Evolutionary conservation across 2,329 filamentous ascomycete genomes (phyloP), one percentile per base, ranked within the genome.

Genomic region (Neofusicoccum umdonicola): DNA sequence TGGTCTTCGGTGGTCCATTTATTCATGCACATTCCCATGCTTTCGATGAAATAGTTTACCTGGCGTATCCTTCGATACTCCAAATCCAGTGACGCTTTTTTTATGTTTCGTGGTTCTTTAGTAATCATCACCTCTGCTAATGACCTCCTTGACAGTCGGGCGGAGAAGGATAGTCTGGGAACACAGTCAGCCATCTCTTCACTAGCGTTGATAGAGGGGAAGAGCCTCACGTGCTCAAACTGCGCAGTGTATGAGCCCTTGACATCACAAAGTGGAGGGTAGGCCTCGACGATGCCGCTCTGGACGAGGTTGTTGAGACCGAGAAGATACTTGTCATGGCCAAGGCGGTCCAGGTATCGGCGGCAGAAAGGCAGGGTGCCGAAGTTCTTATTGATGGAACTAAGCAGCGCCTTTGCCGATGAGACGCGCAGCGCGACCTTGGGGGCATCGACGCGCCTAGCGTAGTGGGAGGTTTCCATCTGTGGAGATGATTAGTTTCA

Each of bases 161-260:
- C 63, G 47, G 19, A 94, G 86, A 69, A 94, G 78, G 70, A 93
- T 90, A 39, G 90, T 91, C 89, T 92, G 67, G 19, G 58, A 19
- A 35, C 9, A n/a, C 5, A 22, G 17, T 64, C 27, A 64, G 44
- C 44, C 9, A 19, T 15, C 19, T 1, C 7, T 8, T n/a, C 5
- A 35, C 17, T 3, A 17, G 12, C 1, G 1, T 19, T 12, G 3
- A 22, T 6, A 27, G 37, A 9, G 19, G 15, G 9, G 17, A 27
- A 22, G 15, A 17, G 11, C 86, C 90, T 85, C 81, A 96, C 93
- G 81, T 97, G 93, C 83, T 97, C 93, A 75, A 88, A 96, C 77
- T 97, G 93, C 68, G 93, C 94, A 31, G 93, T 96, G 78, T 96
- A 97, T 31, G 91, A 96, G 66, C 94, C 94, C 85, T 96, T 96